Evolutionary conservation across 805 yeast genomes (phyloP).

Genomic region (Wickerhamomyces ciferrii): DNA sequence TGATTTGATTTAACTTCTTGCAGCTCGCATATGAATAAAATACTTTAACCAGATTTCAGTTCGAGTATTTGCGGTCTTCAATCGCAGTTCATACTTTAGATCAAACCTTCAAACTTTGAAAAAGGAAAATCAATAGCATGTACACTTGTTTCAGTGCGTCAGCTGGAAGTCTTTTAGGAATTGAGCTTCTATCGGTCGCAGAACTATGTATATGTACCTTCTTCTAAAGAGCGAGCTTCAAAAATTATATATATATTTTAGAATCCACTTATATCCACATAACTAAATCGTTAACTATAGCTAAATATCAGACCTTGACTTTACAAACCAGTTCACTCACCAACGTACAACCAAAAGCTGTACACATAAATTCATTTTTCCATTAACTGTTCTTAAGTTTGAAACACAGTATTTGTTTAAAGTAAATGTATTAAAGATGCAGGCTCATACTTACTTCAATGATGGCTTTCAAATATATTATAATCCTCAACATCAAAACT

Average conservation of each 20-base stretch:
- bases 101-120: neutral
- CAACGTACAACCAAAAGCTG: no score
- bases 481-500: neutral
- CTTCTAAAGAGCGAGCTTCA: neutral
- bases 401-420: no score
- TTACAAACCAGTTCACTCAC: no score
- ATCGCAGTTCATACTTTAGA: neutral
- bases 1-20: neutral
- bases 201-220: neutral
- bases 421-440: neutral
- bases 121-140: neutral
- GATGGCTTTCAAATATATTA: neutral
- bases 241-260: no score
- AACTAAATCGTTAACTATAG: no score
- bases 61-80: neutral
- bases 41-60: neutral
- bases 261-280: neutral
- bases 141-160: neutral
- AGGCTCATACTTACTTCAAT: neutral
- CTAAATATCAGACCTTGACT: no score
- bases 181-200: neutral
- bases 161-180: neutral
- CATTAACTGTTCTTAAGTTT: no score
- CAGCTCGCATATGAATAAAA: neutral
- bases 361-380: no score